Evolutionary conservation across 2,329 filamentous ascomycete genomes (phyloP).

Genomic region (Aspergillus costaricaensis): DNA sequence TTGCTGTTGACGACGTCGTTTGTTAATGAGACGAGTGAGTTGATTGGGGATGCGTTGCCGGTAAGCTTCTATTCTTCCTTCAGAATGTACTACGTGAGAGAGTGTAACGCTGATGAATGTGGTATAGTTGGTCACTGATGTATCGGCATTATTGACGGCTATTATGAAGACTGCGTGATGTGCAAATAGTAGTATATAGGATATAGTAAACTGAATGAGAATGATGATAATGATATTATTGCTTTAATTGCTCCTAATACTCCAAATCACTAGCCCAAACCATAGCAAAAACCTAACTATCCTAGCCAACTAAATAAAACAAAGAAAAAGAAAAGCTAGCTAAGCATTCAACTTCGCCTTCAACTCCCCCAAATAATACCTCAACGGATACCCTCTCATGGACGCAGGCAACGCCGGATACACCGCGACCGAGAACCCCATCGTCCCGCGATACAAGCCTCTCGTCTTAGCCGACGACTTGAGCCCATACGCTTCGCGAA

Average conservation of each 20-base stretch:
- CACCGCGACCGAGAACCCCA: slow-evolving; percentile 35
- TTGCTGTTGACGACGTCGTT: slow-evolving; percentile 30
- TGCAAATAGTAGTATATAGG: background rate
- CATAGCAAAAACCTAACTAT: background rate
- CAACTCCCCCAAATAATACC: slow-evolving; percentile 35
- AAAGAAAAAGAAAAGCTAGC: background rate
- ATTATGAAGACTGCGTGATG: background rate
- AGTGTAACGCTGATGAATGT: background rate
- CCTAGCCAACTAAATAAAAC: too few relatives aligned
- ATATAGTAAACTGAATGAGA: background rate
- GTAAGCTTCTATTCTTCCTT: slow-evolving; percentile 20
- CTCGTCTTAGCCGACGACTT: slow-evolving; percentile 30
- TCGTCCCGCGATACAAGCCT: slow-evolving; percentile 32
- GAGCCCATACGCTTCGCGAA: slow-evolving; percentile 39
- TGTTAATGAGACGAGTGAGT: slow-evolving; percentile 32
- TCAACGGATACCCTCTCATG: slow-evolving; percentile 33
- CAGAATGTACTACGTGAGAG: background rate
- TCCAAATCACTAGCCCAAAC: background rate
- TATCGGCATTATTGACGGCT: slow-evolving; percentile 26
- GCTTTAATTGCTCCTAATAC: background rate
- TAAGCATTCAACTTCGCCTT: slow-evolving; percentile 17
- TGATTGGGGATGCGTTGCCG: slow-evolving; percentile 38
- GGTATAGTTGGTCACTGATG: slow-evolving; percentile 30
- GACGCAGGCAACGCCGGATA: slow-evolving; percentile 37
- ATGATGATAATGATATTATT: background rate